These are phyloP conservation scores for Glonium stellatum DNA, from an alignment of 495 filamentous ascomycete genomes.

Conservation along the genomic window DNA sequence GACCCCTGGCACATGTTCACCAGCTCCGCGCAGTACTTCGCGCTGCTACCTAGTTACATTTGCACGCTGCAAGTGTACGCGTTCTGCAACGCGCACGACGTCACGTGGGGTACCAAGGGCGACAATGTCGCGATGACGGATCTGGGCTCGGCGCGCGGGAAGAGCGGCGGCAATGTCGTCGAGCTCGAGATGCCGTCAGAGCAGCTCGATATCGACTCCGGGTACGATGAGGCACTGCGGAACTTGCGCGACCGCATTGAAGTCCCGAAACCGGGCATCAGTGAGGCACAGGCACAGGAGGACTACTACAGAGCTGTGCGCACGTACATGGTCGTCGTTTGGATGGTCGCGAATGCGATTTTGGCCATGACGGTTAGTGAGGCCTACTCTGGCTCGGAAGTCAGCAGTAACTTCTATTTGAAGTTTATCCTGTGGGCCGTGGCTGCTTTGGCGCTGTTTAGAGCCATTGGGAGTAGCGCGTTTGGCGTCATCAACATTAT, in stretches of 20 bases:
- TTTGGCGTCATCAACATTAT: constrained; percentile 78
- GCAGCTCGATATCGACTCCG: constrained; percentile 95
- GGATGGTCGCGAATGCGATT: constrained; percentile 88
- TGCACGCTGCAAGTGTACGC: constrained; percentile 97
- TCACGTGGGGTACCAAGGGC: constrained; percentile 98
- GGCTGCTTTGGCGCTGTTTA: constrained; percentile 74
- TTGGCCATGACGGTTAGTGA: constrained; percentile 93
- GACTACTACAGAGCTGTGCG: constrained; percentile 98
- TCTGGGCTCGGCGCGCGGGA: constrained; percentile 69
- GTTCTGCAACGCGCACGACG: constrained; percentile 99
- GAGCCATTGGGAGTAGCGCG: constrained; percentile 70
- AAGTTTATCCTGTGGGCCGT: constrained; percentile 91
- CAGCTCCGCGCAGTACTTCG: constrained; percentile 84
- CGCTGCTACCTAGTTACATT: constrained; percentile 86
- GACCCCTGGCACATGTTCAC: constrained; percentile 99
- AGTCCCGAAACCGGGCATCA: constrained; percentile 53
- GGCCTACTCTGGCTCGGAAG: constrained; percentile 61
- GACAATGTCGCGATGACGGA: constrained; percentile 92
- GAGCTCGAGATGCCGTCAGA: constrained; percentile 95
- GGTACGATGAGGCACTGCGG: constrained; percentile 93
- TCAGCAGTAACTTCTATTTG: constrained; percentile 82
- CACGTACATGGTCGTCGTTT: constrained; percentile 96
- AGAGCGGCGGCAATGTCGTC: constrained; percentile 63
- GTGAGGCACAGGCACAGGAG: constrained; percentile 82
- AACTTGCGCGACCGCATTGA: constrained; percentile 92